phyloP scores from a whole-genome alignment of 345 rosid genomes.

The Euphorbia lathyris region DNA sequence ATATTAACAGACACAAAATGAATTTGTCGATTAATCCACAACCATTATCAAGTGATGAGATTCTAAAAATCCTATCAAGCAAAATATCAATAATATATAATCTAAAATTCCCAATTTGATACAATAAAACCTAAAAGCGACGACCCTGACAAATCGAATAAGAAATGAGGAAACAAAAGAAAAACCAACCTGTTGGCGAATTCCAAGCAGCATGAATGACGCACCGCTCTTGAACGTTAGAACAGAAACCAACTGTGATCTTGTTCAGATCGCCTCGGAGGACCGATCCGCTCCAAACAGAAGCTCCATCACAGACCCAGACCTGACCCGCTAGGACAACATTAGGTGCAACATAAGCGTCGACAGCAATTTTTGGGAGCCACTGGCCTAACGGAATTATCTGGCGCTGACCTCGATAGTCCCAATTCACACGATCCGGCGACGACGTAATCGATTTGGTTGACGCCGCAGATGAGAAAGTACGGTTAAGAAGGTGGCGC shows the following conservation, averaged over 20 bases:
- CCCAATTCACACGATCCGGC: slow-evolving; percentile 89
- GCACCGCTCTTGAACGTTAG: slow-evolving; percentile 90
- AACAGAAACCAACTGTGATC: slow-evolving; percentile 85
- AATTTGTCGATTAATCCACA: neutral
- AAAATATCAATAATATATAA: neutral
- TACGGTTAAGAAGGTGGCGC: slow-evolving; percentile 10
- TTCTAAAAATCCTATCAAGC: neutral
- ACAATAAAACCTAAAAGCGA: neutral
- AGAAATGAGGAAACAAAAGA: neutral
- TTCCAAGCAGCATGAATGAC: slow-evolving; percentile 97
- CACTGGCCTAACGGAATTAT: slow-evolving; percentile 92
- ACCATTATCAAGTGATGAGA: neutral
- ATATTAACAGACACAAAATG: neutral
- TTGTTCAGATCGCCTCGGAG: slow-evolving; percentile 97
- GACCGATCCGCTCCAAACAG: slow-evolving; percentile 89
- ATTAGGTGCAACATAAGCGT: slow-evolving; percentile 90
- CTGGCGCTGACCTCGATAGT: slow-evolving; percentile 91
- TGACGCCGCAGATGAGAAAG: slow-evolving; percentile 19
- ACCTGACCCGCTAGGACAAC: slow-evolving; percentile 94
- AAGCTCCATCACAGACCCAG: slow-evolving; percentile 75
- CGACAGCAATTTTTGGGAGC: slow-evolving; percentile 93
- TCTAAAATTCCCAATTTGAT: neutral
- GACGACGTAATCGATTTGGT: slow-evolving; percentile 54
- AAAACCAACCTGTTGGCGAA: slow-evolving; percentile 75
- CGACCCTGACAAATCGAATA: slow-evolving; percentile 3